phyloP scores from a whole-genome alignment of 2,329 filamentous ascomycete species.

The Daldinia sp. region DNA sequence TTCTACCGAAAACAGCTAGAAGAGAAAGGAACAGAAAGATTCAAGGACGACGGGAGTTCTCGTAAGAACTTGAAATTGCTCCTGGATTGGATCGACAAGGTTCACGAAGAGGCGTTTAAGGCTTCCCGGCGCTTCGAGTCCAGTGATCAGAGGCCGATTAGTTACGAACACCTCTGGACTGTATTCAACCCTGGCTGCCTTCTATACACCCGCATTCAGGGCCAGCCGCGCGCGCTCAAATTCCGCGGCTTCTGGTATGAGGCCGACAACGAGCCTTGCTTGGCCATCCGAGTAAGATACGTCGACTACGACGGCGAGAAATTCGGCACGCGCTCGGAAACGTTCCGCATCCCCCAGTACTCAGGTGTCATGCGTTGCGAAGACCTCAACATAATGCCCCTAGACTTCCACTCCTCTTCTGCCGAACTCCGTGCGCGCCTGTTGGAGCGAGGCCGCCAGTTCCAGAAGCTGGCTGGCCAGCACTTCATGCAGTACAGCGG shows the following conservation, averaged over 20 bases:
- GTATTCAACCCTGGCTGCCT: conserved; percentile 38
- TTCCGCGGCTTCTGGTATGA: conserved; percentile 43
- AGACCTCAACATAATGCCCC: conserved; percentile 43
- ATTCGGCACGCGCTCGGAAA: conserved; percentile 41
- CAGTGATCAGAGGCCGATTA: conserved; percentile 39
- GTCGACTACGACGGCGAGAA: conserved; percentile 48
- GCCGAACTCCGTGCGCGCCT: conserved; percentile 34
- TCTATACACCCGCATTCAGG: conserved; percentile 40
- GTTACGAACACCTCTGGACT: conserved; percentile 42
- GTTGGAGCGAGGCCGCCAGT: conserved; percentile 44
- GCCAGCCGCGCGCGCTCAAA: conserved; percentile 43
- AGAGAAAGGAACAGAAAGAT: conserved; percentile 38
- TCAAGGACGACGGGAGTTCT: conserved; percentile 38
- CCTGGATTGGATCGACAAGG: conserved; percentile 43
- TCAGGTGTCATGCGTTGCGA: conserved; percentile 43
- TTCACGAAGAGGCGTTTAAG: conserved; percentile 41
- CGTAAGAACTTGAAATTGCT: conserved; percentile 39
- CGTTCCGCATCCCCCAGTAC: conserved; percentile 42
- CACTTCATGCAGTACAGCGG: conserved; percentile 48
- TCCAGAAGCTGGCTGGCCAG: conserved; percentile 44
- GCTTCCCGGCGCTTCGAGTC: conserved; percentile 38
- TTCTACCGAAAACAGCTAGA: conserved; percentile 41
- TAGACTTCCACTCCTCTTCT: conserved; percentile 39
- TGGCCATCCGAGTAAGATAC: conserved; percentile 39
- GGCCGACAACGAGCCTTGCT: conserved; percentile 34